These are phyloP conservation scores for Symbiodinium pilosum DNA, from an alignment of 73 alveolate species.

Conservation along the genomic window DNA sequence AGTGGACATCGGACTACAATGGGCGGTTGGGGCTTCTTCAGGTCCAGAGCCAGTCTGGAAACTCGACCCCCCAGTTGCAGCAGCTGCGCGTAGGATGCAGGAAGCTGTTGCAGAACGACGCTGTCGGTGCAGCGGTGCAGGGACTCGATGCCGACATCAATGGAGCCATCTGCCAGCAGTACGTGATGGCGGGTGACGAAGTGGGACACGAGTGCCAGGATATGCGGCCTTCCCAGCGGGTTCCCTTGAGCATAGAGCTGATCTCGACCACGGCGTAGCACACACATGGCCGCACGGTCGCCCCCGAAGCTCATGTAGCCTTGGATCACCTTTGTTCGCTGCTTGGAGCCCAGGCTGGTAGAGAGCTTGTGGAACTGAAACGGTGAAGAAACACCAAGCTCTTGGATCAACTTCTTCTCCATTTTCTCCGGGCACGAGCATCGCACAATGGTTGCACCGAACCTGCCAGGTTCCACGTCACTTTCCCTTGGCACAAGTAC, in stretches of 20 bases:
- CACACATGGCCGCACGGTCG: constrained; percentile 8
- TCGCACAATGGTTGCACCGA: not conserved
- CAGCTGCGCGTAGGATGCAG: not conserved
- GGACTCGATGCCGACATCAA: not conserved
- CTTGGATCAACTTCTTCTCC: not conserved
- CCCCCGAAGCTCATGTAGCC: not conserved
- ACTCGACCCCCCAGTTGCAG: not conserved
- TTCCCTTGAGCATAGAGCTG: not conserved
- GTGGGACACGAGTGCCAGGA: not conserved
- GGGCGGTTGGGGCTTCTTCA: not conserved
- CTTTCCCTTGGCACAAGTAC: not conserved
- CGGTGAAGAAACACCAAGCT: not conserved
- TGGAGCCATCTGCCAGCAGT: not conserved
- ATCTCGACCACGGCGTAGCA: not conserved
- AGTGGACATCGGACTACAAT: not conserved
- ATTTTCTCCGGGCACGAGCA: not conserved
- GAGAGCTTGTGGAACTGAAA: not conserved
- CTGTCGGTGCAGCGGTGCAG: not conserved
- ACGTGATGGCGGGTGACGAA: not conserved
- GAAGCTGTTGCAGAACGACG: not conserved
- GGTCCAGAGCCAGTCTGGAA: not conserved
- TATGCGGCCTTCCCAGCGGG: not conserved
- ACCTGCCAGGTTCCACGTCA: not conserved
- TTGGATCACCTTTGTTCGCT: not conserved
- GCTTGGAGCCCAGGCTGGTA: not conserved